Evolutionary conservation across 495 filamentous ascomycete species (phyloP), one percentile per base, ranked within the genome.

Genomic region (Penicillium malachiteum): DNA sequence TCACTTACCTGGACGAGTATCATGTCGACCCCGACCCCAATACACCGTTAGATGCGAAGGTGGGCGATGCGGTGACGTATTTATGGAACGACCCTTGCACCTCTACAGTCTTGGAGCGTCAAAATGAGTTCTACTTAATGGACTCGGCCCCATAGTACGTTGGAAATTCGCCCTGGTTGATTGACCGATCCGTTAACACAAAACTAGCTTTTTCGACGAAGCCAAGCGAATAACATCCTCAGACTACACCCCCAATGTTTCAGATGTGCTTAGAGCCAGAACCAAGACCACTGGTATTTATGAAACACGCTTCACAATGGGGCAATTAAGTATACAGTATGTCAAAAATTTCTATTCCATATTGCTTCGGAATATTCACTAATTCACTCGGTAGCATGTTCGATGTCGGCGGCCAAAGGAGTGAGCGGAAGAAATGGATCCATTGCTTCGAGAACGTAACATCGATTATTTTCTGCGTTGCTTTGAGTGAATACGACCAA

Each of bases 241-340:
- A 11, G 87, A 94, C 45, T 98, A 97, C 64, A 90, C 91, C 38
- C 94, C 94, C 1, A 87, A 85, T 55, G 94, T 97, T 64, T 85
- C 90, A 64, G 94, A 97, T 70, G 93, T 98, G 34, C 81, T 98
- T 35, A 87, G 94, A 62, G 94, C 94, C 41, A 76, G 94, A 81
- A 97, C 94, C 30, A 98, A 98, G 77, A 98, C 94, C n/a, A 98
- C 94, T 0, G 94, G 94, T 80, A 98, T 98, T 58, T 98, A 97
- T 70, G 94, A 98, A 72, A 98, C 94, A 34, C 82, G 94, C 52
- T 98, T 98, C 71, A 88, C 90, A 46, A 98, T 98, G 94, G 94
- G 91, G 12, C 91, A 96, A 68, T 79, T 98, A 50, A 97, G 93
- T 75, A 98, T 98, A 77, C 94, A 98, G 94, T 97, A 86, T 65